Conservation (phyloP, 176 grass and related monocot species). For the Musa itinerans region DNA sequence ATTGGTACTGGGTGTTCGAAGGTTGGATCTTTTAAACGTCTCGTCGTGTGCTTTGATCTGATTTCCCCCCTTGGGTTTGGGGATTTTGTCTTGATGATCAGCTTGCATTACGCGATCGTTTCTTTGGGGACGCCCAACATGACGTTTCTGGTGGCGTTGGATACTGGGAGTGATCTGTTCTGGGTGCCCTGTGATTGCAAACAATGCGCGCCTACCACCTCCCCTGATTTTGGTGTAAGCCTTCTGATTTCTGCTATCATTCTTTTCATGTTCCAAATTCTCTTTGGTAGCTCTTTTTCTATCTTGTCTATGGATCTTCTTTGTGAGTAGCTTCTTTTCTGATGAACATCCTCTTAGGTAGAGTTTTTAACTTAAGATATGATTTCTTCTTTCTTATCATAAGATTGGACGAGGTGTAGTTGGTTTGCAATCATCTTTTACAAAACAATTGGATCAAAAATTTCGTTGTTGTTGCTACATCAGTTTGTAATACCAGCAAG, state of each 20-base stretch:
- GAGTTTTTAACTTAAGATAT: too few relatives aligned
- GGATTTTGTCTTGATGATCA: constrained; percentile 1
- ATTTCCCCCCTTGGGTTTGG: not conserved
- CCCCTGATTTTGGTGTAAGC: constrained; percentile 14
- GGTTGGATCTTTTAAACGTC: not conserved
- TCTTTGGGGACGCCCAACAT: constrained; percentile 62
- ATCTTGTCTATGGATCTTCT: not conserved
- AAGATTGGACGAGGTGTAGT: too few relatives aligned
- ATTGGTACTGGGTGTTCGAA: not conserved
- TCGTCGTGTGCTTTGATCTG: not conserved
- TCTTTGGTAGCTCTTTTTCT: too few relatives aligned
- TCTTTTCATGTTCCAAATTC: not conserved
- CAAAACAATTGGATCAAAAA: too few relatives aligned
- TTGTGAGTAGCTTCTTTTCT: not conserved
- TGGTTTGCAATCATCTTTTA: too few relatives aligned
- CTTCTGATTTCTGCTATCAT: not conserved
- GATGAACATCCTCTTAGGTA: not conserved
- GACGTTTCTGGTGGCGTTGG: constrained; percentile 79
- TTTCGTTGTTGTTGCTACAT: too few relatives aligned
- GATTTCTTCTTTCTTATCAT: too few relatives aligned
- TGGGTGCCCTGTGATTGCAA: constrained; percentile 92
- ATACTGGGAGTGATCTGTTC: constrained; percentile 88
- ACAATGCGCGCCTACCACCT: constrained; percentile 39
- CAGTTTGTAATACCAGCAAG: too few relatives aligned
- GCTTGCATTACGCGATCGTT: constrained; percentile 74